Conservation (phyloP, 2,329 filamentous ascomycete species). For the Paraphaeosphaeria sporulosa region DNA sequence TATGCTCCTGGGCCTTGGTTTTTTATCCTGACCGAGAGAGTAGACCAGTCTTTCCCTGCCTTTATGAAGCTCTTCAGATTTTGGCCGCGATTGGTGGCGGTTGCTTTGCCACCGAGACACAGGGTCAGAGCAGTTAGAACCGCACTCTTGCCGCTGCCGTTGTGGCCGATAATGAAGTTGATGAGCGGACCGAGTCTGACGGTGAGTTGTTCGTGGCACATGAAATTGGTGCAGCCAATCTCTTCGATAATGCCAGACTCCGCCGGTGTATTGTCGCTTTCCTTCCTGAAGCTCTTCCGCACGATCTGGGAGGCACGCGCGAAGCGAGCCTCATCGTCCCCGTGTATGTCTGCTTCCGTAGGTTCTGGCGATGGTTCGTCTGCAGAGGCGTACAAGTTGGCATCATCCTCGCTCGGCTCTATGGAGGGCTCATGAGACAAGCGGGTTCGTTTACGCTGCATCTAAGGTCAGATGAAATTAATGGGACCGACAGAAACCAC, state of each 20-base stretch:
- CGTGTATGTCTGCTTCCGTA: constrained; percentile 8
- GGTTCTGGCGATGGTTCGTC: constrained; percentile 19
- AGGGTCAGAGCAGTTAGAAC: constrained; percentile 91
- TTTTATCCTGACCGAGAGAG: constrained; percentile 84
- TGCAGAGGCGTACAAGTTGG: constrained; percentile 21
- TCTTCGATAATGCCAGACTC: constrained; percentile 88
- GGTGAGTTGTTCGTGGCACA: constrained; percentile 87
- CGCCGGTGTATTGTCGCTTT: constrained; percentile 69
- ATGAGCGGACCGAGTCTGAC: constrained; percentile 91
- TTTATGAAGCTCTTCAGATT: constrained; percentile 92
- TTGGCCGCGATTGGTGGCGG: constrained; percentile 88
- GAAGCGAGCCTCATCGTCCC: constrained; percentile 27
- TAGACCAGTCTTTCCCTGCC: constrained; percentile 75
- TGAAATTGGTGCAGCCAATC: constrained; percentile 90
- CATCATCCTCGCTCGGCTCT: constrained; percentile 30
- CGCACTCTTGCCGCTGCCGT: constrained; percentile 97
- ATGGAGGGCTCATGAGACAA: constrained; percentile 28
- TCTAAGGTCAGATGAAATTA: constrained; percentile 19
- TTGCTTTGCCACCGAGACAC: constrained; percentile 93
- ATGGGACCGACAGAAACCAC: constrained; percentile 12
- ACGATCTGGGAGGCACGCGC: constrained; percentile 42
- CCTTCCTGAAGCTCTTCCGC: constrained; percentile 31
- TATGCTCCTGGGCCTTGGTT: constrained; percentile 88
- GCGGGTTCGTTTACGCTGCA: constrained; percentile 42
- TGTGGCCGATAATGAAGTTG: constrained; percentile 98